A percentile compares a stretch with the other conserved stretches of the same genome.
Evolutionary conservation across 208 protist species (phyloP).

Genomic region (Kentomonas sorsogonicus): DNA sequence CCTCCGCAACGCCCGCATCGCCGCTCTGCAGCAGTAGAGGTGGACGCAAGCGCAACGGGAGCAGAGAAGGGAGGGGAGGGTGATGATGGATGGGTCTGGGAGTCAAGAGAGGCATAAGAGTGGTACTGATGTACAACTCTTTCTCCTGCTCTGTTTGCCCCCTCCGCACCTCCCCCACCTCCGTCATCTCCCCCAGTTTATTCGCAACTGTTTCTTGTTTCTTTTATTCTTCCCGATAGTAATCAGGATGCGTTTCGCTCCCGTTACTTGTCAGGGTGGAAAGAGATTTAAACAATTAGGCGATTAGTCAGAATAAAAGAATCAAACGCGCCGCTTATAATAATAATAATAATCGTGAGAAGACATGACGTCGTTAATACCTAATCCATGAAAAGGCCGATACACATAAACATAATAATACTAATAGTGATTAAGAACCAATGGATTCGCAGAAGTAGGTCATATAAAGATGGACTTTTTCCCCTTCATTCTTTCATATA

Average conservation of each 20-base stretch:
- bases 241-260: too few relatives aligned
- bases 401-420: conserved; percentile 6
- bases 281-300: too few relatives aligned
- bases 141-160: too few relatives aligned
- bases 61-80: too few relatives aligned
- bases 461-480: background rate
- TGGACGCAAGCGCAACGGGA: conserved; percentile 3
- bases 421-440: background rate
- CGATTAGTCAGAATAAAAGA: background rate
- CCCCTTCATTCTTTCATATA: conserved; percentile 8
- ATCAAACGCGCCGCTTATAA: background rate
- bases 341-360: conserved; percentile 1
- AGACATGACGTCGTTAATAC: background rate
- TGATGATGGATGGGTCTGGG: too few relatives aligned
- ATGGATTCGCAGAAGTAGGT: background rate
- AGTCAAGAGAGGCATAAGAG: too few relatives aligned
- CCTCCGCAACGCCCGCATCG: conserved; percentile 32
- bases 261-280: too few relatives aligned
- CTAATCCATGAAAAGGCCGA: background rate
- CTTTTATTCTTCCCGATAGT: too few relatives aligned
- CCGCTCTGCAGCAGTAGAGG: conserved; percentile 22
- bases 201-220: too few relatives aligned
- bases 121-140: too few relatives aligned
- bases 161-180: too few relatives aligned
- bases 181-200: too few relatives aligned